Evolutionary conservation across 2,329 filamentous ascomycete genomes (phyloP).

Genomic region (Talaromyces rugulosus): DNA sequence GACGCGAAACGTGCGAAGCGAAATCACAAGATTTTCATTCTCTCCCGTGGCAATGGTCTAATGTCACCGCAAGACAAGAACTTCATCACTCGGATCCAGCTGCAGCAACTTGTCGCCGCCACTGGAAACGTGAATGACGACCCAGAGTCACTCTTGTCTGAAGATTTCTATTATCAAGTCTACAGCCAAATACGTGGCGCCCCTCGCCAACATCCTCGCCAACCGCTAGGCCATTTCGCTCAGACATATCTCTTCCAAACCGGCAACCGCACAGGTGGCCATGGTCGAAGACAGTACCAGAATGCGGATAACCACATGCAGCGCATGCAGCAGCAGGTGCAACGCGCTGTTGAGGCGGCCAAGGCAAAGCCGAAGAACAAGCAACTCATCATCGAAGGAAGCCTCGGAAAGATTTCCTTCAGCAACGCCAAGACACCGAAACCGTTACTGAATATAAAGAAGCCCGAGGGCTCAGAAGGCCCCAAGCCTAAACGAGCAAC

Average conservation of each 20-base stretch:
- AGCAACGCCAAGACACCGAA: slow-evolving; percentile 98
- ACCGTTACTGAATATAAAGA: slow-evolving; percentile 91
- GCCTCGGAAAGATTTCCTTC: slow-evolving; percentile 95
- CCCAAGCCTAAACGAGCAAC: slow-evolving; percentile 46
- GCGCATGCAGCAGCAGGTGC: slow-evolving; percentile 98
- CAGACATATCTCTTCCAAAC: slow-evolving; percentile 98
- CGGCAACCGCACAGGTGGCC: slow-evolving; percentile 70
- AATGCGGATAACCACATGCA: slow-evolving; percentile 96
- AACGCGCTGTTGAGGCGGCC: slow-evolving; percentile 91
- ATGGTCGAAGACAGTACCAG: slow-evolving; percentile 61
- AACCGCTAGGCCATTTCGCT: slow-evolving; percentile 91
- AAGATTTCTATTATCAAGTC: slow-evolving; percentile 99
- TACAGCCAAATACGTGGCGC: slow-evolving; percentile 90
- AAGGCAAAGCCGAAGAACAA: slow-evolving; percentile 98
- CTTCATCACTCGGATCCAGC: slow-evolving; percentile 95
- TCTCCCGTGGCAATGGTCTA: slow-evolving; percentile 90
- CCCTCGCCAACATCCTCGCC: slow-evolving; percentile 83
- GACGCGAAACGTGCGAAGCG: slow-evolving; percentile 94
- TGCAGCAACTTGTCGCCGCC: slow-evolving; percentile 91
- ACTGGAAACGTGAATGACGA: slow-evolving; percentile 83
- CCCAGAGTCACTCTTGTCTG: slow-evolving; percentile 73
- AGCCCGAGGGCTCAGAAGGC: slow-evolving; percentile 65
- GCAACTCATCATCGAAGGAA: slow-evolving; percentile 92
- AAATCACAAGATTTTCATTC: slow-evolving; percentile 93
- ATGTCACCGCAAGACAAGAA: slow-evolving; percentile 99